These are phyloP conservation scores for Trichoderma cornu-damae DNA, from an alignment of 2,329 filamentous ascomycete genomes.

Conservation along the genomic window DNA sequence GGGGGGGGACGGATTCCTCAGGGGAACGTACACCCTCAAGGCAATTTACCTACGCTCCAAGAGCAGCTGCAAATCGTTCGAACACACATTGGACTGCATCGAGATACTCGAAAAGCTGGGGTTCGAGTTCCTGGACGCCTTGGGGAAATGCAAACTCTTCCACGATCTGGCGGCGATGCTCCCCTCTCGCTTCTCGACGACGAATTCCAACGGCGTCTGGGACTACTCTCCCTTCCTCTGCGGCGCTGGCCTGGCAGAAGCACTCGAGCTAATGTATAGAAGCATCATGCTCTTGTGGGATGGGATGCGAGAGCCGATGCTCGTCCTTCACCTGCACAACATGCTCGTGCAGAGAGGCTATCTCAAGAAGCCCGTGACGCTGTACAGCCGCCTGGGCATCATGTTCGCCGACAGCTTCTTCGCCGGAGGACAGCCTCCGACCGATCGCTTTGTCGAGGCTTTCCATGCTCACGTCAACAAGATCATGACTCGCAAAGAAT, in stretches of 20 bases:
- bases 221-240: conserved; percentile 47
- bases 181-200: conserved; percentile 38
- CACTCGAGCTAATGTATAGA: conserved; percentile 37
- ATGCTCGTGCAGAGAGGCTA: conserved; percentile 41
- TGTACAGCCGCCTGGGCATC: conserved; percentile 30
- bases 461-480: background rate
- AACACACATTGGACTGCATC: background rate
- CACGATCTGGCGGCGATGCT: conserved; percentile 27
- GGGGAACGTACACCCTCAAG: background rate
- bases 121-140: conserved; percentile 20
- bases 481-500: background rate
- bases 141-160: conserved; percentile 22
- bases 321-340: conserved; percentile 44
- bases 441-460: conserved; percentile 15
- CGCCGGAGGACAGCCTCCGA: conserved; percentile 18
- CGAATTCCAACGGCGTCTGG: conserved; percentile 42
- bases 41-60: background rate
- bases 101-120: conserved; percentile 12
- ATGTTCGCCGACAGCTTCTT: conserved; percentile 21
- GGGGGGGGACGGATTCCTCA: conserved; percentile 16
- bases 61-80: background rate
- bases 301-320: conserved; percentile 34
- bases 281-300: conserved; percentile 38
- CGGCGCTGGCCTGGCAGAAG: conserved; percentile 42
- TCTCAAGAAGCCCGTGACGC: conserved; percentile 30